Percentiles rank a stretch among this genome's conserved stretches.
phyloP scores from a whole-genome alignment of 768 basidiomycete genomes.

The Hygrocybe coccinea region DNA sequence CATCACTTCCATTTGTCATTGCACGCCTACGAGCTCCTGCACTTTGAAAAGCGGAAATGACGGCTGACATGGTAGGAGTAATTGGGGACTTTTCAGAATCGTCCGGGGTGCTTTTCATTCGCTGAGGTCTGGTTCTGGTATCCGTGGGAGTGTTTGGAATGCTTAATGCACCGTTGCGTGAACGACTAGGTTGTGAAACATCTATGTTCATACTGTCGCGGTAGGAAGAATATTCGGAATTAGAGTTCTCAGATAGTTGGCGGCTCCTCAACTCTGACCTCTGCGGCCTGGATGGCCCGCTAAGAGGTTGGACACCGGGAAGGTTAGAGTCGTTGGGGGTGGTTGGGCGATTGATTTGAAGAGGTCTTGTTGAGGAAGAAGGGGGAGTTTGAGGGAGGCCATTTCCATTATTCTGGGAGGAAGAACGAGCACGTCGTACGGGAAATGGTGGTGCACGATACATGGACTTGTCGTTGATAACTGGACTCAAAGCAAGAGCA shows the following conservation, averaged over 20 bases:
- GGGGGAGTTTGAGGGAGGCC: slow-evolving; percentile 33
- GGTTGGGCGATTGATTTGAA: slow-evolving; percentile 56
- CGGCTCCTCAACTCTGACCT: slow-evolving; percentile 62
- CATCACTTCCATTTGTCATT: slow-evolving; percentile 48
- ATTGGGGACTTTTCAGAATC: slow-evolving; percentile 36
- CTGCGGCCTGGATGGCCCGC: slow-evolving; percentile 59
- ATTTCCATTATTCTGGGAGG: slow-evolving; percentile 40
- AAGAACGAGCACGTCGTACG: slow-evolving; percentile 45
- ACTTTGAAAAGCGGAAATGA: slow-evolving; percentile 66
- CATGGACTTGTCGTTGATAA: slow-evolving; percentile 34
- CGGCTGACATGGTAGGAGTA: slow-evolving; percentile 48
- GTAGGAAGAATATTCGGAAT: slow-evolving; percentile 46
- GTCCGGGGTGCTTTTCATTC: slow-evolving; percentile 26
- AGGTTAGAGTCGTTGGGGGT: slow-evolving; percentile 46
- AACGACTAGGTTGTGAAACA: slow-evolving; percentile 30
- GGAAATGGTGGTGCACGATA: slow-evolving; percentile 57
- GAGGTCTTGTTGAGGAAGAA: slow-evolving; percentile 46
- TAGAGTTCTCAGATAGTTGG: slow-evolving; percentile 45
- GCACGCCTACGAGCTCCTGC: slow-evolving; percentile 56
- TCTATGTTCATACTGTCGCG: slow-evolving; percentile 54
- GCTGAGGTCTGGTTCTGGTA: slow-evolving; percentile 25
- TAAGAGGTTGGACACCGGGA: slow-evolving; percentile 38
- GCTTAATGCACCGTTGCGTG: slow-evolving; percentile 25
- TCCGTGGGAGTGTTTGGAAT: slow-evolving; percentile 16
- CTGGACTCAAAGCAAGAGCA: not conserved